Evolutionary conservation across 176 grass and related monocot genomes (phyloP), one percentile per base, ranked within the genome.

Genomic region (Cenchrus purpureus): DNA sequence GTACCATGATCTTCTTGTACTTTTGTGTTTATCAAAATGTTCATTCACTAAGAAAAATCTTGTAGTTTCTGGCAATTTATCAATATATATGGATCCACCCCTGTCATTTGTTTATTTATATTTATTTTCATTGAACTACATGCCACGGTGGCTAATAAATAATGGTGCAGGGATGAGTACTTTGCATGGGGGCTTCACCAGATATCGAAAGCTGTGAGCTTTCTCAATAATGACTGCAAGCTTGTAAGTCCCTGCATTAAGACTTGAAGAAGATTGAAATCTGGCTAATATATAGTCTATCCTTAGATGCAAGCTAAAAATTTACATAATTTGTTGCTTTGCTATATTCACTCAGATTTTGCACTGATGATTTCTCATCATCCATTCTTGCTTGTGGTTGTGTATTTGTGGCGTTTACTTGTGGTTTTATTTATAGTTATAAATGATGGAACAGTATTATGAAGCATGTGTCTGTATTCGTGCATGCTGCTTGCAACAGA

Each of bases 131-230:
- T 45, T 52, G 25, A 60, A 78, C 37, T 84, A 64, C 61, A 61
- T 74, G 44, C 76, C 45, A 84, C 10, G 37, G 37, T 82, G n/a
- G 37, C 37, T 86, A 61, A 49, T 55, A 32, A 45, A 55, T 82
- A 83, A 16, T 89, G 37, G 63, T 92, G 42, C 91, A 99, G 97
- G 86, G 94, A 97, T 90, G 97, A 99, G 84, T 99, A 99, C 68
- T 97, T 86, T 90, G 97, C 97, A 74, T 99, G 97, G 97, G 97
- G 97, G 45, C 90, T 99, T 83, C 97, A 99, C 76, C 97, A 97
- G 90, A 99, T 99, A 88, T 87, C 97, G 46, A 99, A 99, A 92
- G 97, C 97, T 67, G 94, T 99, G 86, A 99, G 97, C 94, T 99
- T 99, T 87, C 89, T 99, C 60, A 99, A 99, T 78, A 99, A 99